Conservation (phyloP, 2,329 filamentous ascomycete species). For the Reticulascus tulasneorum region DNA sequence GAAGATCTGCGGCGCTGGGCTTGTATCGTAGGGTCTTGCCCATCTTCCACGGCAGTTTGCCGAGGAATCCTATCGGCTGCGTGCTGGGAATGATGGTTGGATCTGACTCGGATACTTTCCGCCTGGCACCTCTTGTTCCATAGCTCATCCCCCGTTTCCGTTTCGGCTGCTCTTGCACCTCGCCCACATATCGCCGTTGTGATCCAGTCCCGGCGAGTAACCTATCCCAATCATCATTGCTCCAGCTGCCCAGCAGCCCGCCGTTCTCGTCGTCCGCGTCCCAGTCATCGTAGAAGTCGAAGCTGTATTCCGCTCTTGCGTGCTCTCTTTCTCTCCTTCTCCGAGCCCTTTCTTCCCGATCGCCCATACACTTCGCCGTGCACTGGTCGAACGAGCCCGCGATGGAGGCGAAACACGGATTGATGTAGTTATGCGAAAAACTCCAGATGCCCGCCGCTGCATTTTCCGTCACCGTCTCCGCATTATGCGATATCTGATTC, state of each 20-base stretch:
- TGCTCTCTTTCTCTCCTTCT: slow-evolving; percentile 61
- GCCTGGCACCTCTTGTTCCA: slow-evolving; percentile 55
- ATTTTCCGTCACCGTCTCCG: slow-evolving; percentile 85
- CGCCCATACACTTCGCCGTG: slow-evolving; percentile 65
- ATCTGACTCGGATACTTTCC: slow-evolving; percentile 57
- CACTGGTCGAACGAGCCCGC: slow-evolving; percentile 67
- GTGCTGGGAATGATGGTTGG: slow-evolving; percentile 88
- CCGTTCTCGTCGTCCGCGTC: slow-evolving; percentile 57
- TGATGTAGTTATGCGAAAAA: slow-evolving; percentile 81
- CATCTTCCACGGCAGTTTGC: slow-evolving; percentile 78
- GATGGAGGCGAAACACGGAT: slow-evolving; percentile 71
- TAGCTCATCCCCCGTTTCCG: slow-evolving; percentile 87
- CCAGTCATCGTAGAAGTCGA: slow-evolving; percentile 99
- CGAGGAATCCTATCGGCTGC: slow-evolving; percentile 79
- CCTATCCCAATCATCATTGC: slow-evolving; percentile 79
- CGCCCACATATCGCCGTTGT: slow-evolving; percentile 28
- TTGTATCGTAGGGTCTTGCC: slow-evolving; percentile 81
- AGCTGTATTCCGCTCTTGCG: slow-evolving; percentile 74
- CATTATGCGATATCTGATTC: slow-evolving; percentile 87
- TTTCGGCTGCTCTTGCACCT: slow-evolving; percentile 60
- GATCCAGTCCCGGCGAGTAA: slow-evolving; percentile 67
- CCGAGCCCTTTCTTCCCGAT: slow-evolving; percentile 69
- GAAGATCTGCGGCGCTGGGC: slow-evolving; percentile 84
- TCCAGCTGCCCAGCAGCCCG: slow-evolving; percentile 65
- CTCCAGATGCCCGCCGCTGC: slow-evolving; percentile 89